Base-by-base conservation (phyloP, 768 basidiomycete genomes). In the Suillus placidus region DNA sequence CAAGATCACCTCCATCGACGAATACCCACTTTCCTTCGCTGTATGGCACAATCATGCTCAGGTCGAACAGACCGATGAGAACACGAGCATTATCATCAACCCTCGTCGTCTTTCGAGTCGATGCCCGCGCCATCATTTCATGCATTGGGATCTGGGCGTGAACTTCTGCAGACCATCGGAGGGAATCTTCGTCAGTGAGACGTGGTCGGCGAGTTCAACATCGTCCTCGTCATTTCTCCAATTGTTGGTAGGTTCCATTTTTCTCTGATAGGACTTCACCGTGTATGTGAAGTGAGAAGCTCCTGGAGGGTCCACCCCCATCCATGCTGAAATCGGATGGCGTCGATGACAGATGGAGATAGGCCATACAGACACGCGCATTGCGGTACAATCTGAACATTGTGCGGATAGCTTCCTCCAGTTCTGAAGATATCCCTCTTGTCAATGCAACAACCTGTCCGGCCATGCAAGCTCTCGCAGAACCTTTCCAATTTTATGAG, bases 381-480 rank as follows among this genome's bases (percentile, higher is more conserved):
- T 64, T 62, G 4, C 66, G 60, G 49, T 69, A 69, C 68, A 66
- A 69, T 30, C 18, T 54, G 49, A 67, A 69, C 68, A 69, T 69
- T 14, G 68, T 57, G 34, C 60, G 63, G 20, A 69, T 62, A 47
- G 66, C 54, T 35, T 69, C 68, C 4, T 64, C 63, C 9, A 67
- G 63, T 43, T 69, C 68, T 9, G 68, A 34, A 32, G 26, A 26
- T 26, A 66, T 67, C 40, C 64, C 67, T 18, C 42, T 63, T 69
- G 54, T 69, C 54, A 43, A 67, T 64, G 42, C 68, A 69, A 14
- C 43, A 49, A 2, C 4, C 61, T 64, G 34, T 67, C 61, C 32
- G 55, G 49, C 68, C 65, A 67, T 43, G 42, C 67, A 9, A 47
- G 45, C n/a, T n/a, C 16, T 12, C 42, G 12, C 18, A n/a, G 26